Percentiles rank a stretch among this genome's conserved stretches.
Evolutionary conservation across 495 filamentous ascomycete species (phyloP).

Genomic region (Penicillium alfredii): DNA sequence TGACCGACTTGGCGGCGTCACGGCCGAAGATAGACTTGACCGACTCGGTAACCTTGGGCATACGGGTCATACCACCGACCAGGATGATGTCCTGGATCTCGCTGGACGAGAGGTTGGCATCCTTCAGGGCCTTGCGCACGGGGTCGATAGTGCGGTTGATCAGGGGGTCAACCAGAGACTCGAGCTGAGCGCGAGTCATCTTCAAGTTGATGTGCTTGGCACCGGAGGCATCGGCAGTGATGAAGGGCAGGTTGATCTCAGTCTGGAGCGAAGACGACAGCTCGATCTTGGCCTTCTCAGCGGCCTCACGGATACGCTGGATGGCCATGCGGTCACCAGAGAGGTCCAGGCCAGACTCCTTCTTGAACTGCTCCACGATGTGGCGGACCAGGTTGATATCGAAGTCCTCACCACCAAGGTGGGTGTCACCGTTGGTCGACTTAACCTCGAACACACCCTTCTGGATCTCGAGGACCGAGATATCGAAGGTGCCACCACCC

Average conservation of each 20-base stretch:
- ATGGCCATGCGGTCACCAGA: slow-evolving; percentile 96
- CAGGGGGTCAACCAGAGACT: slow-evolving; percentile 85
- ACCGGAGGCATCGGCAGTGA: slow-evolving; percentile 89
- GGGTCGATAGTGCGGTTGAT: slow-evolving; percentile 84
- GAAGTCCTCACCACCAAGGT: slow-evolving; percentile 97
- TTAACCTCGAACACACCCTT: slow-evolving; percentile 98
- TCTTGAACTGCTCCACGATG: slow-evolving; percentile 94
- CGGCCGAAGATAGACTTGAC: slow-evolving; percentile 98
- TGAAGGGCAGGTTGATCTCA: slow-evolving; percentile 92
- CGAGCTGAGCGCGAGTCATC: slow-evolving; percentile 88
- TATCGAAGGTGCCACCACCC: slow-evolving; percentile 98
- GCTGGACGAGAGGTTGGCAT: slow-evolving; percentile 86
- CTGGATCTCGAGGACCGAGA: slow-evolving; percentile 95
- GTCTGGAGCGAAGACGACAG: slow-evolving; percentile 94
- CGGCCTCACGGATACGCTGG: slow-evolving; percentile 97
- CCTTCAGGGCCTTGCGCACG: slow-evolving; percentile 95
- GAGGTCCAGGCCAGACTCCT: slow-evolving; percentile 87
- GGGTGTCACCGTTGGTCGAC: slow-evolving; percentile 97
- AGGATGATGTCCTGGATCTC: slow-evolving; percentile 99
- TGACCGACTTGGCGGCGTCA: slow-evolving; percentile 97
- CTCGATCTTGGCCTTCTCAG: slow-evolving; percentile 99
- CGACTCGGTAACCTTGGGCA: slow-evolving; percentile 98
- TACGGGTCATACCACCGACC: slow-evolving; percentile 99
- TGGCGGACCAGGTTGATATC: slow-evolving; percentile 94
- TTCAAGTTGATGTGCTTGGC: slow-evolving; percentile 97